A percentile compares a stretch with the other conserved stretches of the same genome.
phyloP scores from a whole-genome alignment of 169 alveolate species.

The Plasmodium vivax region DNA sequence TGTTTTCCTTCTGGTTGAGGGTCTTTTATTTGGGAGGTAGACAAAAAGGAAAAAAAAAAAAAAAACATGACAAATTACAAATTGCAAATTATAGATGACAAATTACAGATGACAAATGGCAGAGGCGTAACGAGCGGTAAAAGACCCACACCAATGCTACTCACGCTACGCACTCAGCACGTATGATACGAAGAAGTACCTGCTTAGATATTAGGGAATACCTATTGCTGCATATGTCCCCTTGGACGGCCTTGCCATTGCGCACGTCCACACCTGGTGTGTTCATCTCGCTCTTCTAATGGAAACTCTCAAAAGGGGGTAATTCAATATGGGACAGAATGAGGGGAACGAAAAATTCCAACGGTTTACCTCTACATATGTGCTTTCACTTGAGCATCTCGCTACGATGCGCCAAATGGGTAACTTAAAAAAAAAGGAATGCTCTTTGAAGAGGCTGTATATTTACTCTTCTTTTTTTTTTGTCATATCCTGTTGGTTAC shows the following conservation, averaged over 20 bases:
- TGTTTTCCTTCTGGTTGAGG: slow-evolving; percentile 40
- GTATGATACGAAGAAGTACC: background rate
- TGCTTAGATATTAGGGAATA: slow-evolving; percentile 64
- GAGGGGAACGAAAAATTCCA: background rate
- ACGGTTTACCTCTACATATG: background rate
- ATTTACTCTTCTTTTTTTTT: background rate
- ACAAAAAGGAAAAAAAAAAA: background rate
- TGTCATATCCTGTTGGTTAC: background rate
- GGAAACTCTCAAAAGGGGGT: background rate
- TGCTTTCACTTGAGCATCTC: background rate
- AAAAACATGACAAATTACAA: background rate
- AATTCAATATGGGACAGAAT: background rate
- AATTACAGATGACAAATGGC: background rate
- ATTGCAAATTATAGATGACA: background rate
- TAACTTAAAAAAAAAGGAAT: background rate
- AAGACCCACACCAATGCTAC: background rate
- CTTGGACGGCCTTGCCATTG: background rate
- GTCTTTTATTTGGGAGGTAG: background rate
- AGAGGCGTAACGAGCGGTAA: background rate
- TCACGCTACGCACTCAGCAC: background rate
- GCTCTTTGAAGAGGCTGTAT: background rate
- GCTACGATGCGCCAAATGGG: background rate
- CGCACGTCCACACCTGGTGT: background rate
- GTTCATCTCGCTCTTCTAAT: background rate
- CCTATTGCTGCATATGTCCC: slow-evolving; percentile 4